phyloP scores from a whole-genome alignment of 2,329 filamentous ascomycete species.

The Microdochium nivale region DNA sequence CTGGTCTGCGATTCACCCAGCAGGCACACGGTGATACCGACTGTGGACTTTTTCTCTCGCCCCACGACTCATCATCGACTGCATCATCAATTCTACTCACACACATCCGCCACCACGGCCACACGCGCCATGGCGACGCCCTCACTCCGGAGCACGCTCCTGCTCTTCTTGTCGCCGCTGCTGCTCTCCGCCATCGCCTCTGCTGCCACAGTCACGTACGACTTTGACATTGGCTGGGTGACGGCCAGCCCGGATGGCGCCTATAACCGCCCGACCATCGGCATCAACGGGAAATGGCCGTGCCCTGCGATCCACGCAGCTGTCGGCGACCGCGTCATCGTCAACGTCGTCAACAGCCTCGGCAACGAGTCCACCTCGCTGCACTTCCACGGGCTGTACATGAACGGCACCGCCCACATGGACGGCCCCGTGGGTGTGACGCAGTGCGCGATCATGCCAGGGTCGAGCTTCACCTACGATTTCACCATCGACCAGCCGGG shows the following conservation, averaged over 20 bases:
- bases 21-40: no score
- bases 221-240: constrained; percentile 67
- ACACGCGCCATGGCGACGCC: no score
- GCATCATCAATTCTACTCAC: no score
- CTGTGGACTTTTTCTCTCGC: no score
- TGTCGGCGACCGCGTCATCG: constrained; percentile 51
- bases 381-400: constrained; percentile 65
- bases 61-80: no score
- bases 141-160: not conserved
- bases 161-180: not conserved
- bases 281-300: constrained; percentile 71
- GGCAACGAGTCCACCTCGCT: constrained; percentile 55
- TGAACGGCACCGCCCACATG: constrained; percentile 60
- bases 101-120: no score
- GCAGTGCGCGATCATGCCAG: constrained; percentile 59
- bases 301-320: constrained; percentile 56
- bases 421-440: constrained; percentile 60
- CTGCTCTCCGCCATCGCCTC: constrained; percentile 13
- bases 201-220: constrained; percentile 44
- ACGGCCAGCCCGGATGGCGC: constrained; percentile 62
- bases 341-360: constrained; percentile 50
- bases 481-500: constrained; percentile 63
- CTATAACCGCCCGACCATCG: constrained; percentile 57
- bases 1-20: no score
- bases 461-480: constrained; percentile 59